Evolutionary conservation across 352 stramenopile species (phyloP).

Genomic region (Phytophthora europaea): DNA sequence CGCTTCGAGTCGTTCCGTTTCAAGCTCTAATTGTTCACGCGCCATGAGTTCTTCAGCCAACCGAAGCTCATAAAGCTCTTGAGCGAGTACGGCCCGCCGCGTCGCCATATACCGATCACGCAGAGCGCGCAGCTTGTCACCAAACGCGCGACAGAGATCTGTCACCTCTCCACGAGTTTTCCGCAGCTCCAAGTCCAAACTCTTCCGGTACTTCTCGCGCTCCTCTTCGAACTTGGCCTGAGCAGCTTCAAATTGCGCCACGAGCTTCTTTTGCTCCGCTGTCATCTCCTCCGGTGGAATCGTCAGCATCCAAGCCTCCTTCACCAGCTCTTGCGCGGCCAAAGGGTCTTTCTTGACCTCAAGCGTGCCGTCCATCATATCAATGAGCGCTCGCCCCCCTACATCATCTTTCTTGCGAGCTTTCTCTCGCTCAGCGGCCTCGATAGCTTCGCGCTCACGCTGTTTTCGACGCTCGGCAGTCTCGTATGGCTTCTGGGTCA

Average conservation of each 20-base stretch:
- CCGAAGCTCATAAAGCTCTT: constrained; percentile 80
- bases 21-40: constrained; percentile 58
- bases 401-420: constrained; percentile 86
- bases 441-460: constrained; percentile 44
- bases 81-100: constrained; percentile 56
- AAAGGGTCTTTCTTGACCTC: constrained; percentile 90
- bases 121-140: constrained; percentile 83
- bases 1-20: constrained; percentile 36
- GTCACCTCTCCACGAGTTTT: constrained; percentile 85
- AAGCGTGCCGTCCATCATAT: constrained; percentile 96
- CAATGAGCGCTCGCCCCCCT: constrained; percentile 75
- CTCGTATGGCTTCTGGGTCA: constrained; percentile 90
- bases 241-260: constrained; percentile 71
- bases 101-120: constrained; percentile 68
- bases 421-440: constrained; percentile 38
- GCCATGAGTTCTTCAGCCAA: constrained; percentile 65
- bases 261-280: constrained; percentile 80
- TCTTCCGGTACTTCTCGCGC: constrained; percentile 93
- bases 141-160: constrained; percentile 86
- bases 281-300: constrained; percentile 82
- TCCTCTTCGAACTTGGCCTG: constrained; percentile 86
- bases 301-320: constrained; percentile 92
- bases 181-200: constrained; percentile 90
- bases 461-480: constrained; percentile 69
- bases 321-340: constrained; percentile 67